Base-by-base conservation (phyloP, 208 protist genomes). In the Herpetomonas samuelpessoai region DNA sequence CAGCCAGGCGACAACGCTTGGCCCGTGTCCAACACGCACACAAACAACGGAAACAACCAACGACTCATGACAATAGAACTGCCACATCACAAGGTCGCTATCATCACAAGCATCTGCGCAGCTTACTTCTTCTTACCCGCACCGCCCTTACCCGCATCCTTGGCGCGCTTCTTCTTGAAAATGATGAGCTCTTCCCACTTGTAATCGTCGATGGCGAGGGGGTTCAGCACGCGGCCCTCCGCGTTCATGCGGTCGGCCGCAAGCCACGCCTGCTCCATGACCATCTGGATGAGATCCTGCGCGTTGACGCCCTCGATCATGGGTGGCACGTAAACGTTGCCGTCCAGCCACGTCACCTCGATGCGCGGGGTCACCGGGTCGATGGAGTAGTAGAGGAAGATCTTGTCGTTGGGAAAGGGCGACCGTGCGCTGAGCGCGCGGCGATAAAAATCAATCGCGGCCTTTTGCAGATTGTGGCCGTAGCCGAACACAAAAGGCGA, bases 261-360 rank as follows among this genome's bases (percentile, higher is more conserved):
- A 14, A 96, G 62, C 85, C 86, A 96, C 24, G 85, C 86, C 76
- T 91, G 74, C 72, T 96, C 90, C 90, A 96, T 96, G 44, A 96
- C 81, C 83, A 91, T 93, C 67, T 96, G 90, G 62, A 93, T 93
- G 12, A 96, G 29, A 51, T 93, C 84, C 57, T 93, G 87, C 59
- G 86, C 55, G 19, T 31, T 79, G 25, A 82, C 74, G 18, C 86
- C 87, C 64, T 96, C 90, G 64, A 96, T 77, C 39, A 96, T 65
- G 19, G 90, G 90, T 21, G 90, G 90, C 21, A 74, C 66, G 65
- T 96, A 96, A 19, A 71, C 74, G n/a, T 69, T 88, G 16, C 86
- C 90, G 55, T 96, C 83, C 21, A 93, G 76, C 87, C 90, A 96
- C 18, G 81, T 90, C 52, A 96, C 86, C 50, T 96, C 90, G 52